phyloP scores from a whole-genome alignment of 2,329 filamentous ascomycete genomes.

The Aureobasidium musti region DNA sequence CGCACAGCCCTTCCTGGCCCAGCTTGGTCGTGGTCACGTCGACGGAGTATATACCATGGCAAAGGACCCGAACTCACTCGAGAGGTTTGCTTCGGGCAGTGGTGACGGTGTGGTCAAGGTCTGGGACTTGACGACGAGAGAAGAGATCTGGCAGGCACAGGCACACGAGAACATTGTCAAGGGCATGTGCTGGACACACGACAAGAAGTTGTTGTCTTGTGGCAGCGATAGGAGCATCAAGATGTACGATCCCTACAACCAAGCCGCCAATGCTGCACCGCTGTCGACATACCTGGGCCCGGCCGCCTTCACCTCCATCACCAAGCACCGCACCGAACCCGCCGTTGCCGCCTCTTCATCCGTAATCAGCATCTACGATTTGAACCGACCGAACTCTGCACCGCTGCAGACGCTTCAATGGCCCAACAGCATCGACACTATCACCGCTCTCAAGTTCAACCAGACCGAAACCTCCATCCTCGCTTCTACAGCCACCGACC shows the following conservation, averaged over 20 bases:
- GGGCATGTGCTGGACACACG: constrained; percentile 83
- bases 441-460: constrained; percentile 86
- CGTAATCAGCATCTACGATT: constrained; percentile 84
- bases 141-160: constrained; percentile 73
- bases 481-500: constrained; percentile 80
- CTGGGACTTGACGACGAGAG: constrained; percentile 74
- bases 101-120: constrained; percentile 94
- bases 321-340: constrained; percentile 76
- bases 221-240: constrained; percentile 85
- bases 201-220: constrained; percentile 82
- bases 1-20: constrained; percentile 76
- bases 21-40: constrained; percentile 87
- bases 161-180: constrained; percentile 96
- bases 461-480: constrained; percentile 90
- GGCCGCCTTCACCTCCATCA: constrained; percentile 78
- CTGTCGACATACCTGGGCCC: constrained; percentile 81
- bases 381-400: constrained; percentile 72
- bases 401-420: constrained; percentile 81
- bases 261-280: constrained; percentile 66
- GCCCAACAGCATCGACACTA: constrained; percentile 88
- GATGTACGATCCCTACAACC: constrained; percentile 85
- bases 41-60: constrained; percentile 66
- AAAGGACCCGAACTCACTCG: constrained; percentile 51
- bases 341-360: constrained; percentile 75
- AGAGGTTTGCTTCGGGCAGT: constrained; percentile 69